Evolutionary conservation across 345 rosid genomes (phyloP).

Genomic region (Carallia brachiata): DNA sequence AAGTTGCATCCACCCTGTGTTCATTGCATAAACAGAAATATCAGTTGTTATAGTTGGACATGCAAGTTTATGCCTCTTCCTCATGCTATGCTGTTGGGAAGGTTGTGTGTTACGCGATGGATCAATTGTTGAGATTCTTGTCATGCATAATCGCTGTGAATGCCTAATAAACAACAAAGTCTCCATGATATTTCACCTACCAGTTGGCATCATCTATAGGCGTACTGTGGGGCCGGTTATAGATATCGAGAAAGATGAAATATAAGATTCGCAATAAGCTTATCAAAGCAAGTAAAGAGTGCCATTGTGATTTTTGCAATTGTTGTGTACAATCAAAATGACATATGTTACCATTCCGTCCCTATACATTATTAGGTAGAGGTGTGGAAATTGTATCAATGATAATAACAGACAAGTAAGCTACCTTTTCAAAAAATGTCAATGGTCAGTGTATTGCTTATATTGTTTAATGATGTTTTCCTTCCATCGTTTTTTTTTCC

Average conservation of each 20-base stretch:
- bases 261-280: background rate
- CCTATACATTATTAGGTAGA: too few relatives aligned
- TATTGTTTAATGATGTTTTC: too few relatives aligned
- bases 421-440: too few relatives aligned
- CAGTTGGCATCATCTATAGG: background rate
- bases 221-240: too few relatives aligned
- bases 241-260: background rate
- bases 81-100: background rate
- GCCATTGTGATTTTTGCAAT: background rate
- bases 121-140: background rate
- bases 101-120: background rate
- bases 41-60: background rate
- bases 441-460: too few relatives aligned
- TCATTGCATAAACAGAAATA: slow-evolving; percentile 2
- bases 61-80: background rate
- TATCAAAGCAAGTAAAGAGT: background rate
- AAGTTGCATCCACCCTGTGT: too few relatives aligned
- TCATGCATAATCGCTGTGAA: background rate
- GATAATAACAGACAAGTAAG: too few relatives aligned
- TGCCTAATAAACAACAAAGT: too few relatives aligned
- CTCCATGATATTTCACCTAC: too few relatives aligned
- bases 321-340: background rate
- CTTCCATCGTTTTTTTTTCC: too few relatives aligned
- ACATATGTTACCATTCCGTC: background rate
- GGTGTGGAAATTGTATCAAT: too few relatives aligned